Evolutionary conservation across 768 basidiomycete genomes (phyloP), one percentile per base, ranked within the genome.

Genomic region (Gymnopilus junonius): DNA sequence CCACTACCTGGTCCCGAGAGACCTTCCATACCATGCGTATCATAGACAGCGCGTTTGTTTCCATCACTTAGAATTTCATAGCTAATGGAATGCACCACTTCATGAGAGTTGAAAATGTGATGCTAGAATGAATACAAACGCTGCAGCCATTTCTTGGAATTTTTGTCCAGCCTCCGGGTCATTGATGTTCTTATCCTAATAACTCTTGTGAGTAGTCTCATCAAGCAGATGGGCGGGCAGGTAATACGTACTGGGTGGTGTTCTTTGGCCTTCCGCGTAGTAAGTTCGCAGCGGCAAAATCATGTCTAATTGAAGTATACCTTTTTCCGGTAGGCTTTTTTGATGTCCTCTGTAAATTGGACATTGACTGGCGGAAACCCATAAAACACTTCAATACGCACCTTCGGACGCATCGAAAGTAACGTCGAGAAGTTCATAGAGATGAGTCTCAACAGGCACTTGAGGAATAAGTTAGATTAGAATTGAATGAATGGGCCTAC

Each of bases 291-390:
- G 35, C 11, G 42, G 55, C 54, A 58, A 56, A 46, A 29, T 46
- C 34, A 21, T 15, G 25, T 55, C 23, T 32, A 29, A 37, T 35
- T 35, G 59, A 32, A 34, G 74, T 70, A 68, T 79, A 93, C 94
- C 88, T 95, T 96, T 80, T 87, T 92, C 74, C 91, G 90, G 74
- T 98, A 98, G 15, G 95, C 95, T 72, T 92, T 93, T 78, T 95
- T 96, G 70, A 98, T 94, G 65, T 98, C 94, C 67, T 82, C 93
- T 91, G 66, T 37, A 53, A 17, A 59, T 63, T 57, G 46, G 43
- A 25, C 53, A 51, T 76, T 61, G 75, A 61, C 53, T 21, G 29
- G 45, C 55, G 25, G 23, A 55, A 29, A 48, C 48, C 37, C 39
- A 61, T 64, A 32, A 58, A 31, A 14, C 8, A 20, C 62, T n/a